Percentiles rank a stretch among this genome's conserved stretches.
Conservation (phyloP, 2,329 filamentous ascomycete genomes). For the Ophiostoma ips region DNA sequence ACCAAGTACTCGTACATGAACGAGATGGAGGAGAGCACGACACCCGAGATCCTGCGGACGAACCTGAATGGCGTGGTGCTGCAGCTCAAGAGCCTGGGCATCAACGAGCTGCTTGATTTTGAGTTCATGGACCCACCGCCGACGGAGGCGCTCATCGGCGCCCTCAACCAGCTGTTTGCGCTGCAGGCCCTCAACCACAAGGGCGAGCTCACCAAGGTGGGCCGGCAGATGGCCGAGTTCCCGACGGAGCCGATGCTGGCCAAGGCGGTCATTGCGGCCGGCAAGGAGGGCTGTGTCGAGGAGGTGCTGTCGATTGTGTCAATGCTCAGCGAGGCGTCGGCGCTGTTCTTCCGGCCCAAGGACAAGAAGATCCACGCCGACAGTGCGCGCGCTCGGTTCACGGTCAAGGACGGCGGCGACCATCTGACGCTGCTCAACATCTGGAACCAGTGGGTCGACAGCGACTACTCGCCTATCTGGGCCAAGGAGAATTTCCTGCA, state of each 20-base stretch:
- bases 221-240: conserved; percentile 77
- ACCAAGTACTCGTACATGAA: conserved; percentile 91
- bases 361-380: conserved; percentile 97
- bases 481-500: conserved; percentile 87
- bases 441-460: conserved; percentile 91
- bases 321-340: conserved; percentile 79
- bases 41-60: conserved; percentile 83
- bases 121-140: conserved; percentile 94
- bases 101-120: conserved; percentile 85
- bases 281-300: conserved; percentile 83
- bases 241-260: conserved; percentile 66
- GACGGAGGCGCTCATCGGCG: conserved; percentile 75
- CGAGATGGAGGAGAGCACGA: conserved; percentile 83
- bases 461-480: conserved; percentile 80
- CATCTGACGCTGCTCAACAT: conserved; percentile 81
- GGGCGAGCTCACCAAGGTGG: conserved; percentile 79
- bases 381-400: conserved; percentile 77
- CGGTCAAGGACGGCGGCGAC: conserved; percentile 80
- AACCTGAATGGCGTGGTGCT: conserved; percentile 77
- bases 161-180: conserved; percentile 82
- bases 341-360: conserved; percentile 87
- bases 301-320: conserved; percentile 89
- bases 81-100: conserved; percentile 76
- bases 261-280: conserved; percentile 75
- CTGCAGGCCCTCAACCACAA: conserved; percentile 78